Conservation (phyloP, 257 asterid genomes). For the Ocimum tenuiflorum region DNA sequence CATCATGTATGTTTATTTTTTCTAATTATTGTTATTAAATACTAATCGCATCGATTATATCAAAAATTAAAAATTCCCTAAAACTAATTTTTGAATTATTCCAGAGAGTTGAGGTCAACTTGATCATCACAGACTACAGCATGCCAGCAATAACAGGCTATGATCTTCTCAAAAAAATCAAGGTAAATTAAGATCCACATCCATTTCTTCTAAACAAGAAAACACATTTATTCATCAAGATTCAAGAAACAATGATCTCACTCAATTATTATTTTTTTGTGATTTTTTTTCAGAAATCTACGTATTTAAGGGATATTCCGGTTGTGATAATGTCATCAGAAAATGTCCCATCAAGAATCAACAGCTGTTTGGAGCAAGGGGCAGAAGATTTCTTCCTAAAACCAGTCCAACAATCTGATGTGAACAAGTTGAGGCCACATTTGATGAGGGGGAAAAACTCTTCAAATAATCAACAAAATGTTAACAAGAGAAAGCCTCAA, state of each 20-base stretch:
- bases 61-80: no score
- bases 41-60: no score
- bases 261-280: background rate
- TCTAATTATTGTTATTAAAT: no score
- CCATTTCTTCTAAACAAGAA: background rate
- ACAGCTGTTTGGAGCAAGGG: constrained; percentile 52
- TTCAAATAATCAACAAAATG: constrained; percentile 17
- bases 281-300: constrained; percentile 33
- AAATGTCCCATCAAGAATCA: constrained; percentile 53
- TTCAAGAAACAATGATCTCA: background rate
- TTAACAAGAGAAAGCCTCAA: constrained; percentile 29
- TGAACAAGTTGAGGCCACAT: constrained; percentile 44
- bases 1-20: constrained; percentile 21
- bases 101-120: constrained; percentile 40
- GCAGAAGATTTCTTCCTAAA: constrained; percentile 61
- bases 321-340: constrained; percentile 76
- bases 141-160: constrained; percentile 79
- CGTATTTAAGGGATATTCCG: constrained; percentile 44
- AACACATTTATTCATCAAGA: background rate
- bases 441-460: constrained; percentile 25
- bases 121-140: constrained; percentile 62
- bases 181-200: constrained; percentile 21
- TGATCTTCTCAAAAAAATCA: constrained; percentile 50
- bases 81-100: background rate
- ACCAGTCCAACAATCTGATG: constrained; percentile 55